Evolutionary conservation across 345 rosid genomes (phyloP).

Genomic region (Pugionium cornutum): DNA sequence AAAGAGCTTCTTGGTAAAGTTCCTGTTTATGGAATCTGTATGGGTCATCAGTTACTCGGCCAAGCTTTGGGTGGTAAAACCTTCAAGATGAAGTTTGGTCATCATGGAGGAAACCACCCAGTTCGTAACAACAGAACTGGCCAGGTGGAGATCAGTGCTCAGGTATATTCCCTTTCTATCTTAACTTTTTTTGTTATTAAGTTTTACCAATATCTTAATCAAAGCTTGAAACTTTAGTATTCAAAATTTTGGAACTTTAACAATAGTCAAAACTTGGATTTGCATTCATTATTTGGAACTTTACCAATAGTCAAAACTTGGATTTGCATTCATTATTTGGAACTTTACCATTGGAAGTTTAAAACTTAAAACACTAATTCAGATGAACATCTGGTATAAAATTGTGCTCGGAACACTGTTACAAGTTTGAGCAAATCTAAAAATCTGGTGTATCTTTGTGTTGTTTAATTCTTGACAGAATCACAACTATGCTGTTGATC

Average conservation of each 20-base stretch:
- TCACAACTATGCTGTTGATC: constrained; percentile 96
- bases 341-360: no score
- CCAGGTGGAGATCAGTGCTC: constrained; percentile 92
- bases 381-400: background rate
- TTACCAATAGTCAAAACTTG: no score
- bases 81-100: constrained; percentile 97
- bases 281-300: no score
- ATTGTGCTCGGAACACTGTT: constrained; percentile 16
- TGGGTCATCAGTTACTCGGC: constrained; percentile 97
- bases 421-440: constrained; percentile 8
- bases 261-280: no score
- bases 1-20: constrained; percentile 78
- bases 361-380: no score
- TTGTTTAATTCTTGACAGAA: constrained; percentile 49
- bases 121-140: constrained; percentile 67
- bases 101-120: constrained; percentile 97
- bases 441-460: background rate
- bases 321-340: no score
- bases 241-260: background rate
- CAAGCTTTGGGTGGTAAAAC: constrained; percentile 97
- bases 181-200: no score
- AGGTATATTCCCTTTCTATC: constrained; percentile 44
- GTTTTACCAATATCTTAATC: no score
- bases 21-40: constrained; percentile 95
- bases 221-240: no score